These are phyloP conservation scores for Abrus pulchellus DNA, from an alignment of 306 rosid genomes.

Conservation along the genomic window DNA sequence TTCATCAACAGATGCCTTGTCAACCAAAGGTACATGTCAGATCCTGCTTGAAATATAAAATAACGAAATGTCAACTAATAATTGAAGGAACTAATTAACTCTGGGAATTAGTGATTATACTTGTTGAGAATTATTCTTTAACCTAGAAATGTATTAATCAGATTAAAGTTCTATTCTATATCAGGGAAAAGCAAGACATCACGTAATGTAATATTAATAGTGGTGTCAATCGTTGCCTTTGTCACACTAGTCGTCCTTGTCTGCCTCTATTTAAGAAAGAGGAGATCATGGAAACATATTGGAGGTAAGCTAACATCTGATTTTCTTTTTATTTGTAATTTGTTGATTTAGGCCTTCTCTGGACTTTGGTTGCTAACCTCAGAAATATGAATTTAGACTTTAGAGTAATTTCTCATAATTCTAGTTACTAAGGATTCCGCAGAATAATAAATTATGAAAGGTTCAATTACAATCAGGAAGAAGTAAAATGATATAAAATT, in stretches of 20 bases:
- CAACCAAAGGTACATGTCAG: constrained; percentile 31
- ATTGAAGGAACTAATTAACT: not conserved
- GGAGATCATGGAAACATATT: constrained; percentile 27
- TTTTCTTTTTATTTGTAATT: not conserved
- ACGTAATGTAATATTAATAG: constrained; percentile 29
- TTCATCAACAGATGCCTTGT: not conserved
- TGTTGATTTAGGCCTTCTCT: not conserved
- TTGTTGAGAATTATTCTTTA: constrained; percentile 21
- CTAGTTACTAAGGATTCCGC: not conserved
- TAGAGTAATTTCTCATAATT: not conserved
- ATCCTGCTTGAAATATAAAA: constrained; percentile 7
- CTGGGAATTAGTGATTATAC: not conserved
- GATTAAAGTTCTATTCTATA: constrained; percentile 7
- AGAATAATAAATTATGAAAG: not conserved
- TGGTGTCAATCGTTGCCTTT: constrained; percentile 44
- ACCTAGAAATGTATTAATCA: not conserved
- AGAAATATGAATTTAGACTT: not conserved
- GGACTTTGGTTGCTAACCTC: not conserved
- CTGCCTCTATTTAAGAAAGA: constrained; percentile 46
- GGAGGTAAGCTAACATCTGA: constrained; percentile 30
- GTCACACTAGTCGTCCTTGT: constrained; percentile 37
- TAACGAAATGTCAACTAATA: not conserved
- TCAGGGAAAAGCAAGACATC: constrained; percentile 52
- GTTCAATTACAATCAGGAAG: not conserved
- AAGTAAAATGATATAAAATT: not conserved